Evolutionary conservation across 305 asterid genomes (phyloP).

Genomic region (Fraxinus albicans): DNA sequence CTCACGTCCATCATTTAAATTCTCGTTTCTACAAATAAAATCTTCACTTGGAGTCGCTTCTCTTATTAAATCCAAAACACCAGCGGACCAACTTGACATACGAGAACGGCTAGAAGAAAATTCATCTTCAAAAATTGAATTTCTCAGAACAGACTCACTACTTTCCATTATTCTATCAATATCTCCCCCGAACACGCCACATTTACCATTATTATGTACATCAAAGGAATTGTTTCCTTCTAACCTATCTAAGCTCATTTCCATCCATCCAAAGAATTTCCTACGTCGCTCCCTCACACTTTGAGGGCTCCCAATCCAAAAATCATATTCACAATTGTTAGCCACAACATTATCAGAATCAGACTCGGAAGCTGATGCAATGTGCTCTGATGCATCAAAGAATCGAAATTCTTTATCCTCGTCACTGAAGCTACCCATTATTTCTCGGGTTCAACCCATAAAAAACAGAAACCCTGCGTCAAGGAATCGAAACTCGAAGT

Average conservation of each 20-base stretch:
- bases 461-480: slow-evolving; percentile 33
- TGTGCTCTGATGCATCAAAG: slow-evolving; percentile 68
- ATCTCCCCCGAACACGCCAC: slow-evolving; percentile 17
- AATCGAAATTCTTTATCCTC: slow-evolving; percentile 52
- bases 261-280: slow-evolving; percentile 59
- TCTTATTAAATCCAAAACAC: slow-evolving; percentile 31
- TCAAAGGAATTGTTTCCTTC: slow-evolving; percentile 24
- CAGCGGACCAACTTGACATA: slow-evolving; percentile 42
- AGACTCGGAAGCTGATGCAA: slow-evolving; percentile 40
- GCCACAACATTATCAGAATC: slow-evolving; percentile 24
- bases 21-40: background rate
- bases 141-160: slow-evolving; percentile 55
- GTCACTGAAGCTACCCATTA: slow-evolving; percentile 64
- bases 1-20: slow-evolving; percentile 28
- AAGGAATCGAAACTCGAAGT: slow-evolving; percentile 41
- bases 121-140: slow-evolving; percentile 39
- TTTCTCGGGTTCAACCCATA: slow-evolving; percentile 18
- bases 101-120: slow-evolving; percentile 50
- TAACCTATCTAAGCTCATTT: slow-evolving; percentile 30
- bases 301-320: slow-evolving; percentile 66
- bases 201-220: slow-evolving; percentile 13
- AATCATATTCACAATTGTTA: slow-evolving; percentile 44
- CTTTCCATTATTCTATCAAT: slow-evolving; percentile 48
- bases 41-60: slow-evolving; percentile 25
- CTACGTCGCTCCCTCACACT: slow-evolving; percentile 73